Percentiles rank a stretch among this genome's conserved stretches.
Conservation (phyloP, 2,329 filamentous ascomycete genomes). For the Trichoderma sp. region DNA sequence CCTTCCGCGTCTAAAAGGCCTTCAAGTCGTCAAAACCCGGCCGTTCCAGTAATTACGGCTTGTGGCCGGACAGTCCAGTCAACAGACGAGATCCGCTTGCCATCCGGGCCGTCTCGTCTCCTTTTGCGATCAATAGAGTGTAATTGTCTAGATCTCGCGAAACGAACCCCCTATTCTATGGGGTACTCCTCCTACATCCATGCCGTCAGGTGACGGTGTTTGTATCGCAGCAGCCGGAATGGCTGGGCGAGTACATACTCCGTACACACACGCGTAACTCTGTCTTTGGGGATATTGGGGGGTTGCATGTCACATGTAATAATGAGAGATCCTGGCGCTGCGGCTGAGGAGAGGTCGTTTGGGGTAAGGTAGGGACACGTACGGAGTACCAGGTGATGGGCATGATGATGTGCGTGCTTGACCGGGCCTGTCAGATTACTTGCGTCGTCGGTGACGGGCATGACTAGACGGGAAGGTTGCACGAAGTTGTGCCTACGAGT, state of each 20-base stretch:
- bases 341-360: not conserved
- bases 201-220: not conserved
- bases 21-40: not conserved
- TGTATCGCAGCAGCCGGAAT: not conserved
- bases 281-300: not conserved
- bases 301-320: not conserved
- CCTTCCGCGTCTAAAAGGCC: not conserved
- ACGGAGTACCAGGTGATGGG: not conserved
- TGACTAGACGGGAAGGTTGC: not conserved
- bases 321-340: not conserved
- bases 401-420: not conserved
- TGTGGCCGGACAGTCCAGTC: not conserved
- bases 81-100: not conserved
- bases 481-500: not conserved
- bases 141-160: not conserved
- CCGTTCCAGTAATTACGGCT: conserved; percentile 9
- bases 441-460: not conserved
- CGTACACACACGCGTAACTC: not conserved
- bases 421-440: not conserved
- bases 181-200: not conserved
- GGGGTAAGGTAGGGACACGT: not conserved
- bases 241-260: not conserved
- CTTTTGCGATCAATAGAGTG: not conserved
- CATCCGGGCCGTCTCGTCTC: not conserved
- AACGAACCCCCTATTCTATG: not conserved